Evolutionary conservation across 768 basidiomycete genomes (phyloP).

Genomic region (Hydnum rufescens): DNA sequence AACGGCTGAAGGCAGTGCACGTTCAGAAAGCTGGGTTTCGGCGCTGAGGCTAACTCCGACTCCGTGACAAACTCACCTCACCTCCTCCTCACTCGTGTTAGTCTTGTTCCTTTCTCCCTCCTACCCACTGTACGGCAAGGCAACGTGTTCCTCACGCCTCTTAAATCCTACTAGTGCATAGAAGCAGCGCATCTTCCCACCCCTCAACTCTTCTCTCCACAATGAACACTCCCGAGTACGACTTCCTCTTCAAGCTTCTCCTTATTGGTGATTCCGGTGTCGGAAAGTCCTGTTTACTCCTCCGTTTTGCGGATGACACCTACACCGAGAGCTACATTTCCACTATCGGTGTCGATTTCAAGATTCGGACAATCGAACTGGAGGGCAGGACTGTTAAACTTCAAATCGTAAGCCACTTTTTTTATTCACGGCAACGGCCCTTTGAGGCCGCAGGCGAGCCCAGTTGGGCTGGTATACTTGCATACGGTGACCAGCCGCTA

Average conservation of each 20-base stretch:
- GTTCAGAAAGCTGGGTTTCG: too few relatives aligned
- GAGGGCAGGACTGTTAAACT: constrained; percentile 98
- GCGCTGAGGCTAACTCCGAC: too few relatives aligned
- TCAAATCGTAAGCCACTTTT: constrained; percentile 60
- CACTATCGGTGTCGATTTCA: constrained; percentile 97
- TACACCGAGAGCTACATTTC: constrained; percentile 96
- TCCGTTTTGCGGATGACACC: constrained; percentile 89
- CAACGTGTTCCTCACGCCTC: too few relatives aligned
- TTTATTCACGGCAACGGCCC: background rate
- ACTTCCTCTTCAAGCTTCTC: constrained; percentile 89
- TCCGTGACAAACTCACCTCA: too few relatives aligned
- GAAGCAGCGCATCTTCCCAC: too few relatives aligned
- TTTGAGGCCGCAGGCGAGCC: background rate
- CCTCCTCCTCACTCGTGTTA: too few relatives aligned
- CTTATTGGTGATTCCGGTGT: constrained; percentile 94
- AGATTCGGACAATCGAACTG: constrained; percentile 96
- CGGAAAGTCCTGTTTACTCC: constrained; percentile 82
- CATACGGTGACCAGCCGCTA: background rate
- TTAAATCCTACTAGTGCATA: too few relatives aligned
- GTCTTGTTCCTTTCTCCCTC: too few relatives aligned
- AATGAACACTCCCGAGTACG: constrained; percentile 89
- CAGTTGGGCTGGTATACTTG: background rate
- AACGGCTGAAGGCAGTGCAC: too few relatives aligned
- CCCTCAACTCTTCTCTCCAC: too few relatives aligned
- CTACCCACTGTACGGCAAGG: too few relatives aligned